A percentile compares a stretch with the other conserved stretches of the same genome.
phyloP scores from a whole-genome alignment of 1,139 yeast species.

The Suhomyces bolitotheri region DNA sequence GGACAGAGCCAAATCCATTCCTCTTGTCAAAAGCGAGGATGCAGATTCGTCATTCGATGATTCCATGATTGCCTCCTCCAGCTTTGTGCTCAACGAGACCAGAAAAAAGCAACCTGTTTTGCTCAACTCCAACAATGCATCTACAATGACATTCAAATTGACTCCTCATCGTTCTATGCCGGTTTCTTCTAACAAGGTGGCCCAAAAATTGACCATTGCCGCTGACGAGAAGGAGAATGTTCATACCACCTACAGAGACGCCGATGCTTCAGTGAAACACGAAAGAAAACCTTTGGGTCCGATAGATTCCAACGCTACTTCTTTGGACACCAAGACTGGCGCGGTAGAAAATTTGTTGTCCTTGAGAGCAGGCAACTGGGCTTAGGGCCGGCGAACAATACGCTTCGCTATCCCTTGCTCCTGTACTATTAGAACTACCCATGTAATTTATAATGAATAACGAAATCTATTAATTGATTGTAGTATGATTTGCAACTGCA shows the following conservation, averaged over 20 bases:
- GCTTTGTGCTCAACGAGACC: slow-evolving; percentile 35
- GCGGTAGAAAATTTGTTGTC: slow-evolving; percentile 45
- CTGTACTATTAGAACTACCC: not conserved
- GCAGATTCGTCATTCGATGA: slow-evolving; percentile 25
- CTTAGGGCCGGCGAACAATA: slow-evolving; percentile 13
- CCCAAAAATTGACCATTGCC: slow-evolving; percentile 12
- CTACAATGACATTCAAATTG: slow-evolving; percentile 46
- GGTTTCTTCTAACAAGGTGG: slow-evolving; percentile 14
- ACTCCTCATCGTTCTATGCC: slow-evolving; percentile 26
- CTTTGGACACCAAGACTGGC: slow-evolving; percentile 20
- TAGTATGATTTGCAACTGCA: slow-evolving; percentile 1
- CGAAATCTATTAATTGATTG: not conserved
- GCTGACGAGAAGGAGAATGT: slow-evolving; percentile 14
- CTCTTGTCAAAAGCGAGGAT: slow-evolving; percentile 18
- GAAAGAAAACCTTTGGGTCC: slow-evolving; percentile 19
- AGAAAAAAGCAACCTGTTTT: slow-evolving; percentile 42
- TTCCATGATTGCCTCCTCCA: slow-evolving; percentile 21
- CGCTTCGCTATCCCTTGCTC: not conserved
- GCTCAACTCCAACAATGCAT: slow-evolving; percentile 33
- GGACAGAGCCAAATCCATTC: slow-evolving; percentile 26
- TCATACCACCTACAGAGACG: slow-evolving; percentile 1
- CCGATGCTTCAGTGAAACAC: slow-evolving; percentile 1
- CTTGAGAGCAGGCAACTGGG: slow-evolving; percentile 44
- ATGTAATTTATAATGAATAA: slow-evolving; percentile 7
- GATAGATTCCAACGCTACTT: slow-evolving; percentile 13